A percentile compares a stretch with the other conserved stretches of the same genome.
Evolutionary conservation across 805 yeast genomes (phyloP).

Genomic region (Brettanomyces nanus): DNA sequence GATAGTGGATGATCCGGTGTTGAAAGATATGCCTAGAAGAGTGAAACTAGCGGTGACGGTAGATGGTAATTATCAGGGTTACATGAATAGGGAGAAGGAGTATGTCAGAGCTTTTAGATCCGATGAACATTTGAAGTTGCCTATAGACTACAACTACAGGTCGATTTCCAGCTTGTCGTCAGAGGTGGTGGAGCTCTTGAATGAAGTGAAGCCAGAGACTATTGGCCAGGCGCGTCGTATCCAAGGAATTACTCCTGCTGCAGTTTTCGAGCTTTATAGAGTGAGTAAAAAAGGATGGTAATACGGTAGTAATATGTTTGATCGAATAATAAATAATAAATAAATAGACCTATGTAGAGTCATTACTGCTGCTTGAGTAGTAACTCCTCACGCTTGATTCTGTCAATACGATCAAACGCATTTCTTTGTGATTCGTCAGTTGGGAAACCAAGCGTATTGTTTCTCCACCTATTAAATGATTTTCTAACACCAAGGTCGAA

Average conservation of each 20-base stretch:
- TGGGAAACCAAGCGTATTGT: constrained; percentile 25
- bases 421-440: constrained; percentile 23
- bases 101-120: constrained; percentile 72
- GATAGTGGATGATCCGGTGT: constrained; percentile 21
- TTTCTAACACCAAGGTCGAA: constrained; percentile 25
- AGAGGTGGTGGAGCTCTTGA: constrained; percentile 64
- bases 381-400: constrained; percentile 20
- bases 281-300: constrained; percentile 24
- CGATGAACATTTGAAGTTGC: constrained; percentile 73
- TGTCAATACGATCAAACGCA: constrained; percentile 26
- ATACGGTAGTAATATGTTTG: background rate
- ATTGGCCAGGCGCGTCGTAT: constrained; percentile 93
- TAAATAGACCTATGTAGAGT: background rate
- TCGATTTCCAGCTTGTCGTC: constrained; percentile 56
- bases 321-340: background rate
- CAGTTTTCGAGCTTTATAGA: constrained; percentile 69
- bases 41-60: constrained; percentile 56
- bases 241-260: constrained; percentile 93
- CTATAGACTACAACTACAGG: constrained; percentile 55
- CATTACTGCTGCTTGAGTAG: constrained; percentile 6
- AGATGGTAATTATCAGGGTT: constrained; percentile 79
- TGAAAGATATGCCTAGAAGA: constrained; percentile 31
- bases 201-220: constrained; percentile 74
- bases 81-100: constrained; percentile 62
- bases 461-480: constrained; percentile 20